Percentiles rank a stretch among this genome's conserved stretches.
Evolutionary conservation across 2,329 filamentous ascomycete species (phyloP).

Genomic region (Fusarium dlaminii): DNA sequence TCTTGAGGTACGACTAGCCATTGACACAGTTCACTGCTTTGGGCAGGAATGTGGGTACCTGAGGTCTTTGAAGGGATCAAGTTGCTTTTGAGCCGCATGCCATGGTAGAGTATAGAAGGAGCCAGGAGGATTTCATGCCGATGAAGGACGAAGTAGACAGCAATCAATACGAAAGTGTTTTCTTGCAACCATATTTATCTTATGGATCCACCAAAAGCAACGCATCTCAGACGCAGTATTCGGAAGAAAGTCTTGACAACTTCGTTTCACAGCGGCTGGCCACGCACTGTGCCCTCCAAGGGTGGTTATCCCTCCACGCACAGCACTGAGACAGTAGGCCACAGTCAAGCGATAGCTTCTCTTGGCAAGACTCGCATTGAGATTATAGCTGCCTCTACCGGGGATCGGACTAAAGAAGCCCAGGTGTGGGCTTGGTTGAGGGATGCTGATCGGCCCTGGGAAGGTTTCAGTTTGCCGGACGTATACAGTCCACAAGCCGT

Average conservation of each 20-base stretch:
- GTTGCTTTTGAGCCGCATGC: slow-evolving; percentile 21
- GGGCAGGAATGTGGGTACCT: slow-evolving; percentile 17
- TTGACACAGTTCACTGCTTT: not conserved
- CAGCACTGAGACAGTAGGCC: not conserved
- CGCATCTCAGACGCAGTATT: not conserved
- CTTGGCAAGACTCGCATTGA: not conserved
- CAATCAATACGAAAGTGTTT: not conserved
- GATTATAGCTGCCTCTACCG: not conserved
- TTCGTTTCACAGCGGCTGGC: not conserved
- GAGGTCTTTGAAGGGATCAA: not conserved
- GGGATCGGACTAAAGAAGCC: not conserved
- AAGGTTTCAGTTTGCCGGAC: not conserved
- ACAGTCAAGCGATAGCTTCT: not conserved
- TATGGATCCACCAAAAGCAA: not conserved
- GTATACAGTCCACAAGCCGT: not conserved
- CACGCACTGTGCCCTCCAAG: not conserved
- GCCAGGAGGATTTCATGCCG: not conserved
- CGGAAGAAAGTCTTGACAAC: not conserved
- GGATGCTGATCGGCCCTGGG: slow-evolving; percentile 13
- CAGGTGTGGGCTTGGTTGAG: slow-evolving; percentile 9
- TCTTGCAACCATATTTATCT: not conserved
- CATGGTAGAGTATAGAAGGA: slow-evolving; percentile 17
- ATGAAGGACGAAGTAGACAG: not conserved
- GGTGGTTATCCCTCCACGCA: not conserved
- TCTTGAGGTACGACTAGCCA: not conserved